A percentile compares a stretch with the other conserved stretches of the same genome.
These are phyloP conservation scores for Suillus lakei DNA, from an alignment of 768 basidiomycete genomes.

Conservation along the genomic window DNA sequence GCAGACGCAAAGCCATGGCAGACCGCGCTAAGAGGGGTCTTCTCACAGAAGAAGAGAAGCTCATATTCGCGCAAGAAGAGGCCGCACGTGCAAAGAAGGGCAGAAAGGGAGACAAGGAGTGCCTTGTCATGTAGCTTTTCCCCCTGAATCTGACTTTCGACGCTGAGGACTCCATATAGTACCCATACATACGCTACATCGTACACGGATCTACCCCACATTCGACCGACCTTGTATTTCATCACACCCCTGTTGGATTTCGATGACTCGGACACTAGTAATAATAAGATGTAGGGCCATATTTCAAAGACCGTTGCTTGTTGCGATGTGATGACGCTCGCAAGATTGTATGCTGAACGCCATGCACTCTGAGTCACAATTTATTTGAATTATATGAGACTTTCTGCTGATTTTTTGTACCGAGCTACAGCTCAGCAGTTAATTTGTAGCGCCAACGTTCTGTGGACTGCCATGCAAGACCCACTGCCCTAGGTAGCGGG, in stretches of 20 bases:
- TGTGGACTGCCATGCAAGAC: too few species aligned
- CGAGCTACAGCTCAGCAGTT: too few species aligned
- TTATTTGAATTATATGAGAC: not conserved
- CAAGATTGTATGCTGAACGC: not conserved
- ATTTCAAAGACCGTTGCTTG: not conserved
- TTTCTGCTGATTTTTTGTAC: too few species aligned
- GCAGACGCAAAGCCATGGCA: conserved; percentile 45
- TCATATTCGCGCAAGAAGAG: not conserved
- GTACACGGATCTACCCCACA: not conserved
- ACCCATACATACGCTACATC: not conserved
- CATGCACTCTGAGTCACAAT: not conserved
- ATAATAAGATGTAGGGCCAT: not conserved
- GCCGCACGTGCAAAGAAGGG: not conserved
- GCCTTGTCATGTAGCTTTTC: not conserved
- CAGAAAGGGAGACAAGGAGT: conserved; percentile 17
- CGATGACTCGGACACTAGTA: not conserved
- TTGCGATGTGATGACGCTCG: not conserved
- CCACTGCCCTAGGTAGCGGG: too few species aligned
- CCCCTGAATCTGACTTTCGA: not conserved
- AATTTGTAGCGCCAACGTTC: too few species aligned
- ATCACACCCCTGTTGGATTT: not conserved
- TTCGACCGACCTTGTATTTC: not conserved
- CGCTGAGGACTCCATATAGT: not conserved
- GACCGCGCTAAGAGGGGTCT: conserved; percentile 1
- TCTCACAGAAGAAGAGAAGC: conserved; percentile 6